Base-by-base conservation (phyloP, 2,329 filamentous ascomycete genomes). In the Parastagonospora nodorum region DNA sequence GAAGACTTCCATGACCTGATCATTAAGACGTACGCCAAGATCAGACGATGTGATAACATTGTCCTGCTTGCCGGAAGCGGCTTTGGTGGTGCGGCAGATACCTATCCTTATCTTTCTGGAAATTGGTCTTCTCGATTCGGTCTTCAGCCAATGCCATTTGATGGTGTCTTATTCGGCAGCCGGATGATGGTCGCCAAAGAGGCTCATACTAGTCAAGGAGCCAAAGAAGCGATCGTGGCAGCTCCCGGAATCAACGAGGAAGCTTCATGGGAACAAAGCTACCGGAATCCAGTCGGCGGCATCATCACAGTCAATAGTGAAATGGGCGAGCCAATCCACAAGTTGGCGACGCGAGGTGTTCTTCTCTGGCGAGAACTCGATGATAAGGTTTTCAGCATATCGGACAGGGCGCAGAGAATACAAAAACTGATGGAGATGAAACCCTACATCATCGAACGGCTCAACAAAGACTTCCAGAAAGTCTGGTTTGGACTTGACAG, bases 241-340 rank as follows among this genome's bases (percentile, higher is more conserved):
- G 91, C 92, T 4, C 84, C 87, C 52, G 92, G 92, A 72, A 80
- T 96, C 32, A 69, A 74, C 8, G 75, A 79, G 44, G 57, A 60
- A 15, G 74, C 77, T 1, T n/a, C n/a, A n/a, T 80, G 77, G 77
- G 88, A 89, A 43, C 92, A 97, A 68, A 75, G 74, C 55, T 82
- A 93, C 60, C 97, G 92, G 92, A 92, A 96, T 77, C 87, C 92
- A 24, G 31, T 32, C 38, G 38, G 45, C 11, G 58, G 56, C 12
- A 85, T 97, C 53, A 90, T 97, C 63, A 96, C 92, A n/a, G 92
- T 97, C 41, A 84, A 90, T 55, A 97, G 92, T 1, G 92, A 97
- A 77, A 97, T 97, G 92, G 92, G 92, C 37, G 91, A 97, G 80
- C 92, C 92, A 8, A 97, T 97, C 55, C 92, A 97, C 80, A 96